Base-by-base conservation (phyloP, 1,139 yeast species). In the Pichia sp. region DNA sequence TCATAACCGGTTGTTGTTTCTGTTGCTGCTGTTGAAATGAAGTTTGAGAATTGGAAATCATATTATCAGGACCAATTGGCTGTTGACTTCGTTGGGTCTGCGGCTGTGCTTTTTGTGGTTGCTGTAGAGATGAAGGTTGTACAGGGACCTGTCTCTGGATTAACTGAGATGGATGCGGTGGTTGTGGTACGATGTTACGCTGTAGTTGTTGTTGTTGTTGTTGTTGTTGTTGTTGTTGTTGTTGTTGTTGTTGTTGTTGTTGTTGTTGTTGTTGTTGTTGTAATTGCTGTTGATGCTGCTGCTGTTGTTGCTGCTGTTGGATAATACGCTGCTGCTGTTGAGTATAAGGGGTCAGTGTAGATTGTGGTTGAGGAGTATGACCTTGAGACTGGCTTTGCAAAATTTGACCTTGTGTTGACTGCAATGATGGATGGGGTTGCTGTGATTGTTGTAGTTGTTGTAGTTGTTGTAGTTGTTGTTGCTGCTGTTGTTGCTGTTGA, bases 161-260 rank as follows among this genome's bases (percentile, higher is more conserved):
- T 16, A 16, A 16, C 16, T 27, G 45, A 8, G 31, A 30, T 22
- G 25, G 39, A 30, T 29, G 11, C 8, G 22, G 37, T 4, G 33
- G 30, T 20, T 34, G 42, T 10, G 23, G 4, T 6, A 30, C 30
- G 9, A 22, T 16, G 16, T 16, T 16, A 16, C 16, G 16, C 16
- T 16, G 16, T 16, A 16, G 16, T 20, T 27, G 32, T 12, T 34
- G 27, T 9, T 30, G 32, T 30, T 30, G 24, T 24, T 40, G 40
- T 28, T 36, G 41, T 23, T 41, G 44, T 29, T 36, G 47, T 5
- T 37, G 46, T 12, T 36, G 45, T 8, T 34, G 41, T 7, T 25
- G 33, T 12, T 48, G 47, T n/a, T 44, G 48, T 16, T 38, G 42
- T 16, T 29, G 46, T 25, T 34, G 45, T 25, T 36, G 40, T 16